phyloP scores from a whole-genome alignment of 1,284 basidiomycete species.

The Puccinia novopanici region DNA sequence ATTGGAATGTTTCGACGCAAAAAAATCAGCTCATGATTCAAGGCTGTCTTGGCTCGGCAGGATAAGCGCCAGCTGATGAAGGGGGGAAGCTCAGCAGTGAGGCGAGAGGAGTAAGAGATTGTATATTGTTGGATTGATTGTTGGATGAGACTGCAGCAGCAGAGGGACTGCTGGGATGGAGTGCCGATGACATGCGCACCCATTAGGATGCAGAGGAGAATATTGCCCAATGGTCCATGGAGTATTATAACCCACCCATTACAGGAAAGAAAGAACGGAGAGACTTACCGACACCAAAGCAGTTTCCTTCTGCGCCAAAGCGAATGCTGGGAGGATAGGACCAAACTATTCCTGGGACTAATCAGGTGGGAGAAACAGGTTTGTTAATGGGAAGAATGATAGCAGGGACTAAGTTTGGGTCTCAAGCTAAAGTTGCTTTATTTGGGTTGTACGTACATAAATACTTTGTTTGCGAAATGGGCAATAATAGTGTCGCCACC shows the following conservation, averaged over 20 bases:
- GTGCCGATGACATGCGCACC: neutral
- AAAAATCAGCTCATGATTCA: constrained; percentile 15
- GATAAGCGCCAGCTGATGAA: neutral
- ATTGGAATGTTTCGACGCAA: neutral
- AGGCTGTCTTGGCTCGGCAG: neutral
- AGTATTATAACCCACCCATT: neutral
- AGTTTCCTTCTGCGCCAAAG: too few species aligned
- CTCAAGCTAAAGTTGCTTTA: neutral
- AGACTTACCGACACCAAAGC: constrained; percentile 6
- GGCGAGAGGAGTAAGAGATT: neutral
- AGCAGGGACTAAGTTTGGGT: neutral
- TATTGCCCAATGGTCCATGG: neutral
- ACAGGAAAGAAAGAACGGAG: neutral
- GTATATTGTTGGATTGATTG: too few species aligned
- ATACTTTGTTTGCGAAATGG: neutral
- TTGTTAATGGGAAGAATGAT: too few species aligned
- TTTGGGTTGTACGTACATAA: too few species aligned
- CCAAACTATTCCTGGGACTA: too few species aligned
- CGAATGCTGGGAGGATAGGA: too few species aligned
- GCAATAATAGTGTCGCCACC: neutral
- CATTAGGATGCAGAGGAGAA: neutral
- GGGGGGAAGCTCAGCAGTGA: neutral
- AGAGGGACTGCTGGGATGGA: neutral
- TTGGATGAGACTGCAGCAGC: neutral
- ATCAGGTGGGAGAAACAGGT: neutral